Conservation (phyloP, 2,329 filamentous ascomycete species). For the Colletotrichum sp. region DNA sequence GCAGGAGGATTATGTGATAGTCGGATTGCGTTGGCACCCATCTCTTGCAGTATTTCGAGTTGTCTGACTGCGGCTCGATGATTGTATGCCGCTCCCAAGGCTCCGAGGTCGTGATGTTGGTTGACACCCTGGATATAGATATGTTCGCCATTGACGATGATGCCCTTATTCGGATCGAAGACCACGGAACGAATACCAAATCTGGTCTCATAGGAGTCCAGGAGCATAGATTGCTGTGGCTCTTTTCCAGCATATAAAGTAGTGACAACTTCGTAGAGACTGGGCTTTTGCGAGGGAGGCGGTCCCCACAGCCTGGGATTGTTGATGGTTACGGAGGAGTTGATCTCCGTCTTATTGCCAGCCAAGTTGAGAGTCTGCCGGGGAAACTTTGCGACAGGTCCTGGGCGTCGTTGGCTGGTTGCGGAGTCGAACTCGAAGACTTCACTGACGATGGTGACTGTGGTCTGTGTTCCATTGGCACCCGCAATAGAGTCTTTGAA, state of each 20-base stretch:
- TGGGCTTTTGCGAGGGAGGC: not conserved
- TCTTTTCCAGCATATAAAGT: not conserved
- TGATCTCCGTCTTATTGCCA: not conserved
- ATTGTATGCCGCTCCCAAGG: not conserved
- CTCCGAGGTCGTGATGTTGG: not conserved
- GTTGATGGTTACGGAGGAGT: not conserved
- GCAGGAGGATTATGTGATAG: not conserved
- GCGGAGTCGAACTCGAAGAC: not conserved
- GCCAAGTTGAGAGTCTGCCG: not conserved
- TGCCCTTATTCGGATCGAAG: not conserved
- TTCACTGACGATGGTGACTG: not conserved
- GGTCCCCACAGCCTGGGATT: not conserved
- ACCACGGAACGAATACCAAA: not conserved
- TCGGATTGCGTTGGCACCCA: not conserved
- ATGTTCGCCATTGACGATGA: not conserved
- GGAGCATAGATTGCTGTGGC: not conserved
- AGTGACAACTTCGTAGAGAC: not conserved
- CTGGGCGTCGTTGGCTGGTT: not conserved
- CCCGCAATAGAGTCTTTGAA: not conserved
- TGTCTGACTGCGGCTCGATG: not conserved
- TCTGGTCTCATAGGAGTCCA: not conserved
- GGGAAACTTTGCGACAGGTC: not conserved
- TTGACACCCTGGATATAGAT: not conserved
- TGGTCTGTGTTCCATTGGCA: not conserved
- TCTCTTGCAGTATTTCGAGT: not conserved